Percentiles rank a stretch among this genome's conserved stretches.
phyloP scores from a whole-genome alignment of 352 stramenopile genomes.

The Elongisporangium senticosum region DNA sequence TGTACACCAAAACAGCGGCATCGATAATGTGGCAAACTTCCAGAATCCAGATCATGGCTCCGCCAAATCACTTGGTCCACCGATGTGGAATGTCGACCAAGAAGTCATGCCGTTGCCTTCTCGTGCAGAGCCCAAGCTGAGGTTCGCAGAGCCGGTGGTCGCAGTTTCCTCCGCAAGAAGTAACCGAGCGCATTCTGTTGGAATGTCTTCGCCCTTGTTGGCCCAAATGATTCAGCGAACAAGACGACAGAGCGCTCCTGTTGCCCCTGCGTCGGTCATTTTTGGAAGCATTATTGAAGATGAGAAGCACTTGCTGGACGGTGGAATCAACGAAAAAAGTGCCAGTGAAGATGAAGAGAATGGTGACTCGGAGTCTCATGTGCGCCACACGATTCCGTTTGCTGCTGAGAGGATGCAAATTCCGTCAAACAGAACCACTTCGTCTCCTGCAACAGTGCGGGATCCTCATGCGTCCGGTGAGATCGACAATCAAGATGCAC shows the following conservation, averaged over 20 bases:
- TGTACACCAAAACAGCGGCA: background rate
- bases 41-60: background rate
- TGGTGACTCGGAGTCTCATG: background rate
- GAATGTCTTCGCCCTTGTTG: background rate
- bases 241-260: background rate
- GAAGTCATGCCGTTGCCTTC: background rate
- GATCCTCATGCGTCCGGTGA: background rate
- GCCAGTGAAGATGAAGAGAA: background rate
- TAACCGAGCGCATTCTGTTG: background rate
- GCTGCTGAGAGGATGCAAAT: background rate
- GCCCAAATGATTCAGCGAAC: background rate
- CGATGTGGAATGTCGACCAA: background rate
- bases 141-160: background rate
- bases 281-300: background rate
- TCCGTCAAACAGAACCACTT: background rate
- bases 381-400: background rate
- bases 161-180: background rate
- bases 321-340: background rate
- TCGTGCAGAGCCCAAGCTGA: background rate
- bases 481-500: background rate
- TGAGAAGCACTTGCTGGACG: background rate
- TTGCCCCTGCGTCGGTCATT: background rate
- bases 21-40: background rate
- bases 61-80: background rate
- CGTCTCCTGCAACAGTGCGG: background rate